A percentile compares a stretch with the other conserved stretches of the same genome.
These are phyloP conservation scores for Paraurostyla sp. DNA, from an alignment of 73 alveolate species.

Conservation along the genomic window DNA sequence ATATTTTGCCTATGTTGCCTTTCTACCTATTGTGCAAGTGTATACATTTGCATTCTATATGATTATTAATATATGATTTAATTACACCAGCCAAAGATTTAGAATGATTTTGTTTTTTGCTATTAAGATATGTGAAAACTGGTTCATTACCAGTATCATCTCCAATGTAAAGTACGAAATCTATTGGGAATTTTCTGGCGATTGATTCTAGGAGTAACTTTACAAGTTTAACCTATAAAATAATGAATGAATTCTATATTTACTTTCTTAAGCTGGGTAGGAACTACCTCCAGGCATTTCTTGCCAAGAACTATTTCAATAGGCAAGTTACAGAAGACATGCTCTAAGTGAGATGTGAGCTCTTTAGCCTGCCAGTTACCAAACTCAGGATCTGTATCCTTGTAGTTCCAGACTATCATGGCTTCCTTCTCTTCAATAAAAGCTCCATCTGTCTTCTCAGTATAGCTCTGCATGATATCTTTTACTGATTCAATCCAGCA, in stretches of 20 bases:
- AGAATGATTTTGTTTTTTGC: background rate
- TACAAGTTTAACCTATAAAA: conserved; percentile 50
- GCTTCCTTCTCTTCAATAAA: conserved; percentile 85
- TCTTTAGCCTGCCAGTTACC: conserved; percentile 87
- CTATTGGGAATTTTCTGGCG: conserved; percentile 50
- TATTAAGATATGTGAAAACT: conserved; percentile 50
- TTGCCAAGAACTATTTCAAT: conserved; percentile 73
- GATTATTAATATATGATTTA: background rate
- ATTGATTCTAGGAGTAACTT: conserved; percentile 11
- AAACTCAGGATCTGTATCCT: conserved; percentile 82
- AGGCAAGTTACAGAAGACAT: conserved; percentile 71
- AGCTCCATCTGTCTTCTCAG: conserved; percentile 87
- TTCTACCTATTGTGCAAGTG: conserved; percentile 82
- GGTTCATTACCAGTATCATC: conserved; percentile 62
- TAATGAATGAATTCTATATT: background rate
- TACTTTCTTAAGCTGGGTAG: conserved; percentile 43
- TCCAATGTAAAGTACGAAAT: conserved; percentile 66
- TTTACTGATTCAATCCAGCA: conserved; percentile 80
- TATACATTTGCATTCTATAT: conserved; percentile 41
- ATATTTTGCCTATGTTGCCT: conserved; percentile 76
- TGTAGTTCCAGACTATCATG: conserved; percentile 79
- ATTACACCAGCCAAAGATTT: background rate
- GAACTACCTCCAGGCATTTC: conserved; percentile 75
- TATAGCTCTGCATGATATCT: conserved; percentile 78
- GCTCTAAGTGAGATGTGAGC: conserved; percentile 71